These are phyloP conservation scores for Phylloporus sp. DNA, from an alignment of 768 basidiomycete species.

Conservation along the genomic window DNA sequence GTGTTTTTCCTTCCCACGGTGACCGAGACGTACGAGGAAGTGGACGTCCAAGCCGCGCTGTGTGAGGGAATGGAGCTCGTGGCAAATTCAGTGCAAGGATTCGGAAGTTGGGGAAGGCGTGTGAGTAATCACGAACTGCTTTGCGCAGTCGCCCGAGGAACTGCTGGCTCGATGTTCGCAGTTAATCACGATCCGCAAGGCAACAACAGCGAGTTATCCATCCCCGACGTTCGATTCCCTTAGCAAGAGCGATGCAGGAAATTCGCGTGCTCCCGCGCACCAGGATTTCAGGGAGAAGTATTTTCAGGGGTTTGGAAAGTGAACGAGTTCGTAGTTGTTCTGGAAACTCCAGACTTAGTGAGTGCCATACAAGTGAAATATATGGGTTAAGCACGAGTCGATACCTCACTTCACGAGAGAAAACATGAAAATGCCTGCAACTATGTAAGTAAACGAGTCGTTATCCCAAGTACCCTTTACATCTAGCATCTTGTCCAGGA, in stretches of 20 bases:
- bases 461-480: not conserved
- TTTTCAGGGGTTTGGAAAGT: conserved; percentile 71
- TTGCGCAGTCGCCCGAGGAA: not conserved
- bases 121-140: conserved; percentile 42
- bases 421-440: no score
- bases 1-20: conserved; percentile 96
- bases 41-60: conserved; percentile 75
- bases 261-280: conserved; percentile 71
- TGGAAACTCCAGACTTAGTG: no score
- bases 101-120: conserved; percentile 91
- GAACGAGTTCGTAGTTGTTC: no score
- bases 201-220: conserved; percentile 37
- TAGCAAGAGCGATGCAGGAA: conserved; percentile 5
- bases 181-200: conserved; percentile 90
- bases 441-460: no score
- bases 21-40: conserved; percentile 82
- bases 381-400: no score
- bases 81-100: conserved; percentile 87
- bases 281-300: conserved; percentile 86
- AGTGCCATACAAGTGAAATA: no score
- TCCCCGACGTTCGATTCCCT: conserved; percentile 50
- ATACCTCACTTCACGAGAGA: no score
- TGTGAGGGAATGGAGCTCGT: conserved; percentile 86
- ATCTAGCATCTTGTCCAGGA: not conserved
- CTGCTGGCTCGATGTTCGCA: conserved; percentile 30